Conservation (phyloP, 768 basidiomycete species). For the Boletus reticulatus region DNA sequence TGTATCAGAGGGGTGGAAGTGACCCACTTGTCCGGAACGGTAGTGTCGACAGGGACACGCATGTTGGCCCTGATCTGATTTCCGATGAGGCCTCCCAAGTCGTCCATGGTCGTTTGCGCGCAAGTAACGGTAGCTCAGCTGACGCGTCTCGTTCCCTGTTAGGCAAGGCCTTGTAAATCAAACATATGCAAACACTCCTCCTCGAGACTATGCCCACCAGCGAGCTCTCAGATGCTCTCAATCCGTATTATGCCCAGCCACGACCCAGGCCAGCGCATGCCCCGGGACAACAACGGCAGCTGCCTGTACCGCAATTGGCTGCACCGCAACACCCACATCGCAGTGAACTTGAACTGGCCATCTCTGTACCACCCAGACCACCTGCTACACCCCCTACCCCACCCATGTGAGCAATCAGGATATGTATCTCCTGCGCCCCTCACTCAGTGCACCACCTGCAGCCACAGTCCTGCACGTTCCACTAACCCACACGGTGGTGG, state of each 20-base stretch:
- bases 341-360: constrained; percentile 64
- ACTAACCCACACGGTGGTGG: constrained; percentile 34
- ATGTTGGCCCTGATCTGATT: constrained; percentile 44
- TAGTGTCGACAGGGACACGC: constrained; percentile 43
- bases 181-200: constrained; percentile 30
- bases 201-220: constrained; percentile 52
- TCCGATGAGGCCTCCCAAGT: constrained; percentile 57
- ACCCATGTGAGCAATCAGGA: constrained; percentile 34
- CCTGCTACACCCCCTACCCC: constrained; percentile 29
- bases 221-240: constrained; percentile 78
- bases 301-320: constrained; percentile 28
- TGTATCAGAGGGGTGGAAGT: neutral
- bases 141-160: constrained; percentile 39
- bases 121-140: constrained; percentile 15
- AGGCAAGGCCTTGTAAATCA: constrained; percentile 26
- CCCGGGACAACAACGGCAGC: constrained; percentile 17
- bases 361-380: constrained; percentile 41
- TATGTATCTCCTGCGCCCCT: neutral
- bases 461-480: constrained; percentile 16
- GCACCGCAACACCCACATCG: constrained; percentile 51
- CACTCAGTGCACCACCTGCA: constrained; percentile 4
- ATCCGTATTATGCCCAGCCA: constrained; percentile 56
- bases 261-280: constrained; percentile 30
- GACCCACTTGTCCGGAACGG: constrained; percentile 74
- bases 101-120: constrained; percentile 23